These are phyloP conservation scores for Pholiota conissans DNA, from an alignment of 768 basidiomycete species.

Conservation along the genomic window DNA sequence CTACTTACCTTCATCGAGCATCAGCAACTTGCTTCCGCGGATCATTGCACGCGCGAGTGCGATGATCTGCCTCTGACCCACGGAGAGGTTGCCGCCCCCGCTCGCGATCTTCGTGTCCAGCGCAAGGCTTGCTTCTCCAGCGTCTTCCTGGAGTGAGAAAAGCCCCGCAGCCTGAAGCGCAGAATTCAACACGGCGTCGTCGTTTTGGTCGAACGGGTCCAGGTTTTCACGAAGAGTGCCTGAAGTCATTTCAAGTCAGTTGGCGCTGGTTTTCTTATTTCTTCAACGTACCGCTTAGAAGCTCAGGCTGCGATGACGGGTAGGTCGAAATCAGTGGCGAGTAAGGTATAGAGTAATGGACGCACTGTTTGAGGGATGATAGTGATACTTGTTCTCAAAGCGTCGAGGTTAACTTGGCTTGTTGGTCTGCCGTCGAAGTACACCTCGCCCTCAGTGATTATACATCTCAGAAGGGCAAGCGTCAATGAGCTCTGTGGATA, in stretches of 20 bases:
- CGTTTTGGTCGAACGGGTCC: slow-evolving; percentile 60
- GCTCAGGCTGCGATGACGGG: slow-evolving; percentile 28
- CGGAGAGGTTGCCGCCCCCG: slow-evolving; percentile 71
- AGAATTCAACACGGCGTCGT: slow-evolving; percentile 42
- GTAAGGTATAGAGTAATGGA: not conserved
- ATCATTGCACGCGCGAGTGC: slow-evolving; percentile 64
- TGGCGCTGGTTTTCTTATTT: too few relatives aligned
- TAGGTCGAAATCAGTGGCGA: not conserved
- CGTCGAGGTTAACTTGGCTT: slow-evolving; percentile 48
- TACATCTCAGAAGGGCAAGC: slow-evolving; percentile 51
- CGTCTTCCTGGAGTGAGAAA: slow-evolving; percentile 35
- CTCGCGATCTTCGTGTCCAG: slow-evolving; percentile 47
- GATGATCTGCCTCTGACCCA: slow-evolving; percentile 73
- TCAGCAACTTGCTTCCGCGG: slow-evolving; percentile 54
- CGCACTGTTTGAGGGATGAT: slow-evolving; percentile 50
- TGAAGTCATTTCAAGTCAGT: slow-evolving; percentile 19
- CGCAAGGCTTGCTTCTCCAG: slow-evolving; percentile 46
- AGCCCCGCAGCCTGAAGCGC: slow-evolving; percentile 41
- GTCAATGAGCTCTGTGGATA: slow-evolving; percentile 31
- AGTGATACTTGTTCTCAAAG: slow-evolving; percentile 52
- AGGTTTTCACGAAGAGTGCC: slow-evolving; percentile 60
- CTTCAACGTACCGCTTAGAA: slow-evolving; percentile 43
- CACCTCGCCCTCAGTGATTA: slow-evolving; percentile 50
- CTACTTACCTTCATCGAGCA: slow-evolving; percentile 51
- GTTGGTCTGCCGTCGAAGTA: slow-evolving; percentile 52